Evolutionary conservation across 495 filamentous ascomycete species (phyloP), one percentile per base, ranked within the genome.

Genomic region (Trichoderma reesei): DNA sequence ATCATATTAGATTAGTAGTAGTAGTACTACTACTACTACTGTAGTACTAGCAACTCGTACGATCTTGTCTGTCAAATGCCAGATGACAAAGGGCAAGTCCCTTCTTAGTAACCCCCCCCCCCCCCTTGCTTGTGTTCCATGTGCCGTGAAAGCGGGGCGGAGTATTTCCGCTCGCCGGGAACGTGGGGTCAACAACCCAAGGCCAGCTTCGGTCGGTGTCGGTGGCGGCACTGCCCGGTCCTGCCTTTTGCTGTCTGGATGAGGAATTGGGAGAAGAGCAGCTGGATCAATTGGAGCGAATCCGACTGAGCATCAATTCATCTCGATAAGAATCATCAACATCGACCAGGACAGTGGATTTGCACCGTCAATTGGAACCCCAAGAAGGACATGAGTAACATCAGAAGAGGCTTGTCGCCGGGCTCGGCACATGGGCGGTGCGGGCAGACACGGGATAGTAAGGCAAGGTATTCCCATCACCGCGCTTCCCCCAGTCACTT

Each of bases 101-200:
- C n/a, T 39, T 39, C 11, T 11, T 39, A 39, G 38, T 14, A 14
- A 46, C n/a, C 13, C 16, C n/a, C 11, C 42, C 5, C n/a, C 13
- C 16, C n/a, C 11, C 42, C 5, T 18, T 46, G 7, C 13, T 5
- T 46, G 11, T 16, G 42, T 46, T 46, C n/a, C 42, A 18, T 18
- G 13, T 6, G 51, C 51, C 51, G 31, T 26, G 51, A n/a, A 56
- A 56, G 51, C 51, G 51, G 51, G 51, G 16, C 51, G 51, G 51
- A 56, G 51, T 26, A 56, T 56, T 56, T 56, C 51, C 51, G 51
- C 51, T 33, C 26, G 51, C 51, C 51, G 51, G 46, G 18, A 56
- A 56, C 20, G 11, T 56, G 51, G 51, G 51, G 26, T 26, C 26
- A 26, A 26, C 26, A 26, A 26, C 26, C 26, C 26, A 26, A 26